Conservation (phyloP, 495 filamentous ascomycete species). For the Trichoderma orchidacearum region DNA sequence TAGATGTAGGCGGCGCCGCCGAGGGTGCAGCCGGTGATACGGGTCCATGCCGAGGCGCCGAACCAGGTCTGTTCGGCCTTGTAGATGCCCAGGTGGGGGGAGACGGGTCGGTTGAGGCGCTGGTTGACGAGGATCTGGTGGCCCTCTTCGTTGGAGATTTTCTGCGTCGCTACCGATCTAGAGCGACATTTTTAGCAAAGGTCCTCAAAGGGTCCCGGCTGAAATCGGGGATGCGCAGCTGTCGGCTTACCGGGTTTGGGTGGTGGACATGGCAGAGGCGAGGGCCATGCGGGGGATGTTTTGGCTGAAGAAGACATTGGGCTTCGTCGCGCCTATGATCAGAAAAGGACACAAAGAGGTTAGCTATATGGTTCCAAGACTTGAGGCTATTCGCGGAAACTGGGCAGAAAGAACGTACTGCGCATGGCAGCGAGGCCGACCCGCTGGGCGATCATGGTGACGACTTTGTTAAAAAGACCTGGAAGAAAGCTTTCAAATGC, state of each 20-base stretch:
- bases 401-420: conserved; percentile 16
- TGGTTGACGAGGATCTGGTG: conserved; percentile 68
- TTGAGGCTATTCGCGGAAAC: neutral
- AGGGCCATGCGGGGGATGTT: conserved; percentile 23
- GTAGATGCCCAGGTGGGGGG: conserved; percentile 87
- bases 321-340: conserved; percentile 29
- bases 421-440: conserved; percentile 52
- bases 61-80: conserved; percentile 79
- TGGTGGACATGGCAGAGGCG: conserved; percentile 26
- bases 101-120: conserved; percentile 69
- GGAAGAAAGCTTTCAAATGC: neutral
- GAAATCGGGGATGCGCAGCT: conserved; percentile 10
- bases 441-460: conserved; percentile 53
- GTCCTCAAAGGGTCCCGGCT: neutral
- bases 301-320: conserved; percentile 26
- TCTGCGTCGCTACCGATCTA: conserved; percentile 45
- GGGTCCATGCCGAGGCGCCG: conserved; percentile 50
- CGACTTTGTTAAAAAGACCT: conserved; percentile 2
- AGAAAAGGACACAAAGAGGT: conserved; percentile 25
- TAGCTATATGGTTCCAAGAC: neutral
- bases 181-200: neutral
- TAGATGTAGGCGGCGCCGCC: conserved; percentile 73
- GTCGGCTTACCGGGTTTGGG: conserved; percentile 40
- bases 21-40: conserved; percentile 64
- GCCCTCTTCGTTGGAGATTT: conserved; percentile 42